Base-by-base conservation (phyloP, 331 rosid genomes). In the Arachis monticola region DNA sequence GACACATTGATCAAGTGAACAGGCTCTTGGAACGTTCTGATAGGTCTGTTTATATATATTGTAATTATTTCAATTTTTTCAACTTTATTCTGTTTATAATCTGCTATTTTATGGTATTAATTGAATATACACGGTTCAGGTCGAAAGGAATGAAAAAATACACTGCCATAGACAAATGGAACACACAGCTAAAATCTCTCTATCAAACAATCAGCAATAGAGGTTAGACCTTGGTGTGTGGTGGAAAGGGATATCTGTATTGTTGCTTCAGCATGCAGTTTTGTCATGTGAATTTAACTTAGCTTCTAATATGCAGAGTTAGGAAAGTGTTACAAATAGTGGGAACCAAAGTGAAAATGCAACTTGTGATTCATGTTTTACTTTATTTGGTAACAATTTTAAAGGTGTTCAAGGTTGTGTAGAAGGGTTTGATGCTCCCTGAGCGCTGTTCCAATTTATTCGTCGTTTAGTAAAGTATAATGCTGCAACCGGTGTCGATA, bases 91-190 rank as follows among this genome's bases (percentile, higher is more conserved):
- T 27, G 53, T 51, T 55, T 14, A 6, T 48, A 8, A 63, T 64
- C 31, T 45, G 31, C 50, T 51, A 64, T 13, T 41, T 11, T 80
- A 7, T 69, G 67, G 76, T 67, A 56, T 64, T 73, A 31, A 48
- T 3, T 35, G 40, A 44, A 74, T 70, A 11, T 55, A 41, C 10
- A 38, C 53, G 58, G 40, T 79, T 62, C 92, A 93, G 98, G 90
- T 93, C 98, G 7, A 94, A 94, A 85, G 99, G 99, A 83, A 87
- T 86, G 96, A 93, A 93, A 80, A 93, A 93, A 84, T 90, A 92
- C 78, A 82, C 97, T n/a, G 97, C 97, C 5, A 69, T 94, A 62
- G 96, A 94, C 79, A 94, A 94, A 82, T 94, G 97, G 99, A 94
- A 92, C 82, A 87, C 93, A 41, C 99, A 94, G 80, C 89, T 94